Evolutionary conservation across 352 stramenopile genomes (phyloP).

Genomic region (Globisporangium perplexum): DNA sequence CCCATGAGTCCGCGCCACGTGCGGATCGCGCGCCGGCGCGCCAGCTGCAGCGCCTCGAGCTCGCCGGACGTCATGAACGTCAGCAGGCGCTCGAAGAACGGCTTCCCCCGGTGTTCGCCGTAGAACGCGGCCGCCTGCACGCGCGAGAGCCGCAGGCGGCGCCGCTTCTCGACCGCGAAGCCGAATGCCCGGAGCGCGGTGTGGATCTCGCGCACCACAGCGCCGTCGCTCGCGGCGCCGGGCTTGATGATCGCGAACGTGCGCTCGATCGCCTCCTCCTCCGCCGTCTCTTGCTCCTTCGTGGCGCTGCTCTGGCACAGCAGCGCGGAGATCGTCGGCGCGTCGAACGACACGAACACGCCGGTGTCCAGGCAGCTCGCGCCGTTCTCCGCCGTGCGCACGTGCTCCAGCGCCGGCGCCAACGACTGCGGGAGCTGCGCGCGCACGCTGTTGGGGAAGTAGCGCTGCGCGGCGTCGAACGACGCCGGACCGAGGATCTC

Average conservation of each 20-base stretch:
- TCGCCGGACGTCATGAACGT: slow-evolving; percentile 69
- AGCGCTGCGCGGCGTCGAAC: slow-evolving; percentile 21
- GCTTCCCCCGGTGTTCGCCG: slow-evolving; percentile 50
- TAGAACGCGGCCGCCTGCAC: slow-evolving; percentile 59
- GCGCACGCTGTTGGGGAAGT: slow-evolving; percentile 46
- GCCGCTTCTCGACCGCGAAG: slow-evolving; percentile 41
- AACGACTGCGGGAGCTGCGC: slow-evolving; percentile 19
- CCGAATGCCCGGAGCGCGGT: slow-evolving; percentile 32
- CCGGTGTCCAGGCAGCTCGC: slow-evolving; percentile 36
- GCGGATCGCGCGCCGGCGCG: slow-evolving; percentile 43
- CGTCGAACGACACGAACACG: slow-evolving; percentile 29
- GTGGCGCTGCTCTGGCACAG: not conserved
- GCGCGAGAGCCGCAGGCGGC: slow-evolving; percentile 25
- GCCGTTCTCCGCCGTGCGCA: slow-evolving; percentile 17
- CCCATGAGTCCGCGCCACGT: slow-evolving; percentile 72
- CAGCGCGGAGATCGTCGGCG: slow-evolving; percentile 3
- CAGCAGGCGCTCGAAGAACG: slow-evolving; percentile 51
- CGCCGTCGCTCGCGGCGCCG: slow-evolving; percentile 27
- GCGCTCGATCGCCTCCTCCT: slow-evolving; percentile 13
- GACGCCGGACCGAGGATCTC: slow-evolving; percentile 30
- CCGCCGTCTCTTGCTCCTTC: not conserved
- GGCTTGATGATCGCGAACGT: slow-evolving; percentile 69
- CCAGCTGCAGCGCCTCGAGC: slow-evolving; percentile 45
- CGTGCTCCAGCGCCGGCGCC: slow-evolving; percentile 15
- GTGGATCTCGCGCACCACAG: slow-evolving; percentile 28